A percentile compares a stretch with the other conserved stretches of the same genome.
These are phyloP conservation scores for Skeletonema potamos DNA, from an alignment of 108 stramenopile species.

Conservation along the genomic window DNA sequence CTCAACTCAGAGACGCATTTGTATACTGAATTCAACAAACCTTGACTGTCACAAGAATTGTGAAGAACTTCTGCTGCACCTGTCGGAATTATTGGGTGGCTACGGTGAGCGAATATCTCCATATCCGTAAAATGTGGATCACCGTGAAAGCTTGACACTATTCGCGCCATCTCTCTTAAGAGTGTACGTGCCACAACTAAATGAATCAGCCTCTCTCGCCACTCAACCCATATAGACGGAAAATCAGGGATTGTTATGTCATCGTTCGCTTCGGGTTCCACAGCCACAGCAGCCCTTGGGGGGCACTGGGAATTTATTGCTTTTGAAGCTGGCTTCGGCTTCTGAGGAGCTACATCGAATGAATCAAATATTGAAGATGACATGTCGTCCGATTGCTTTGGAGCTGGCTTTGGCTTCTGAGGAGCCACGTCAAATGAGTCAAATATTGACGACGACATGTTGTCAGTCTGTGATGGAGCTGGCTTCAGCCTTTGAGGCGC, in stretches of 20 bases:
- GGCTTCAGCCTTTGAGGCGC: constrained; percentile 21
- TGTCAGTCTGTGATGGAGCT: neutral
- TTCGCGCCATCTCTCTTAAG: constrained; percentile 65
- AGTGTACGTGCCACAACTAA: constrained; percentile 55
- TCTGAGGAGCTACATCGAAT: constrained; percentile 48
- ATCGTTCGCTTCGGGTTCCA: constrained; percentile 10
- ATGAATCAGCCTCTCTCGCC: constrained; percentile 45
- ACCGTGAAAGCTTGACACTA: constrained; percentile 53
- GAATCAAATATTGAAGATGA: constrained; percentile 63
- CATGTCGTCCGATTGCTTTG: constrained; percentile 16
- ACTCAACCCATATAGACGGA: constrained; percentile 59
- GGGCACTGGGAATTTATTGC: neutral
- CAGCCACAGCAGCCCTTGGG: neutral
- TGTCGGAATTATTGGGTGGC: constrained; percentile 49
- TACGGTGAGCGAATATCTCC: constrained; percentile 19
- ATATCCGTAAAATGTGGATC: constrained; percentile 42
- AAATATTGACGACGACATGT: constrained; percentile 45
- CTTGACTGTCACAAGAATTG: constrained; percentile 59
- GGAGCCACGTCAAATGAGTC: constrained; percentile 41
- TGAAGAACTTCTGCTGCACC: constrained; percentile 66
- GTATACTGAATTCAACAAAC: constrained; percentile 38
- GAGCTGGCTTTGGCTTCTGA: constrained; percentile 19
- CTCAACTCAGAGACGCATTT: constrained; percentile 40
- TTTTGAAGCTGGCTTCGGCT: constrained; percentile 7
- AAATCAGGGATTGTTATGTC: constrained; percentile 24